Evolutionary conservation across 352 stramenopile species (phyloP), one percentile per base, ranked within the genome.

Genomic region (Phytopythium montanum): DNA sequence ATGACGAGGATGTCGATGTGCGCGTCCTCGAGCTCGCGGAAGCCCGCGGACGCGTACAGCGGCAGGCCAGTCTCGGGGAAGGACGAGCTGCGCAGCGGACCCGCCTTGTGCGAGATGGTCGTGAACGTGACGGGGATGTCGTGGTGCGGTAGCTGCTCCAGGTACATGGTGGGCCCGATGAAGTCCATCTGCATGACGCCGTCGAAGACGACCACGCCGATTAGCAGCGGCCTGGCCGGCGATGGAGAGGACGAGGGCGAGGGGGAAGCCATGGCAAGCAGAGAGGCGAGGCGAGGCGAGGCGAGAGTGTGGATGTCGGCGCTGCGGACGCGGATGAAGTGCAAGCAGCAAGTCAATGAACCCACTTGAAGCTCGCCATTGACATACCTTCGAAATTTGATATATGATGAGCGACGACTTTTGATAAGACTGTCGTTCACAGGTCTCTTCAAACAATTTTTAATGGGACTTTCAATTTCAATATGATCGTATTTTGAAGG

Each of bases 201-300:
- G 25, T 85, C 72, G 56, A 82, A 90, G 38, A 90, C 61, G 57
- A 90, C 64, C 25, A 90, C 75, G 53, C 75, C 80, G 38, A 90
- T 66, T 14, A 53, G 56, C 21, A 88, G 61, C 41, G 66, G 56
- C n/a, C 28, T 54, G 6, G 42, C 31, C 9, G 31, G 31, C 31
- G 31, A 10, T 9, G 31, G 13, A 36, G 31, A 6, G 31, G 31
- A 25, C 18, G 29, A 21, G 21, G 54, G 10, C 16, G 49, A 21
- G 9, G 36, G 52, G 1, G 54, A 14, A 5, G 44, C 12, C 38
- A 42, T 52, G 16, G 6, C 31, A 14, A 10, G 31, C 31, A 36
- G 6, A 10, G 6, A 36, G 31, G 31, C 31, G 31, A 9, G 31
- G 31, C 31, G 31, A 36, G 31, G 31, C 31, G 31, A 34, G 31